A percentile compares a stretch with the other conserved stretches of the same genome.
Conservation (phyloP, 2,329 filamentous ascomycete genomes). For the Ramichloridium luteum region DNA sequence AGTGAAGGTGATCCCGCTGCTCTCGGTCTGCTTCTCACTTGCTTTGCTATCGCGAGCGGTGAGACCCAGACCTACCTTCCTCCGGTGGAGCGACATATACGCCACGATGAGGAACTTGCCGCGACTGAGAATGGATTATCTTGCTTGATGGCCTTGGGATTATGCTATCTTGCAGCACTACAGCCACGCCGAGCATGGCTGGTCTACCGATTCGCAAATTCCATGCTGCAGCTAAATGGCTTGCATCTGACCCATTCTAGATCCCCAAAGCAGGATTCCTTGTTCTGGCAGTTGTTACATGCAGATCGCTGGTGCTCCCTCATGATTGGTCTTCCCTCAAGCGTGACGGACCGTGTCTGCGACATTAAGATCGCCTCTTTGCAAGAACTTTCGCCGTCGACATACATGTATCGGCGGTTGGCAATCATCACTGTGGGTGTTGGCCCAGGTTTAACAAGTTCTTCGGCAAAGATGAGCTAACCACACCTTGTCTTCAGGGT, state of each 20-base stretch:
- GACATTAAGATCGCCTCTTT: slow-evolving; percentile 7
- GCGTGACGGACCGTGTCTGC: slow-evolving; percentile 7
- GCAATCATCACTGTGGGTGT: slow-evolving; percentile 6
- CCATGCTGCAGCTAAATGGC: slow-evolving; percentile 8
- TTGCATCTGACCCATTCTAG: slow-evolving; percentile 6
- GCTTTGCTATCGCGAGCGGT: slow-evolving; percentile 8
- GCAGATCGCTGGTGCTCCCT: slow-evolving; percentile 11
- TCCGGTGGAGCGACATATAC: slow-evolving; percentile 7
- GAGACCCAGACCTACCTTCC: slow-evolving; percentile 8
- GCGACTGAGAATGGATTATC: slow-evolving; percentile 8
- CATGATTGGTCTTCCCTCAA: slow-evolving; percentile 10
- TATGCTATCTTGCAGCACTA: slow-evolving; percentile 8
- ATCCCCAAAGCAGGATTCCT: slow-evolving; percentile 3
- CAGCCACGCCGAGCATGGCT: slow-evolving; percentile 10
- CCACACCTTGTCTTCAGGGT: too few relatives aligned
- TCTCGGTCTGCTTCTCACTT: slow-evolving; percentile 6
- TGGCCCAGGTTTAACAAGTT: too few relatives aligned
- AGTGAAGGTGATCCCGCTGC: slow-evolving; percentile 3
- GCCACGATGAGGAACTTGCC: slow-evolving; percentile 8
- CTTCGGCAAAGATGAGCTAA: too few relatives aligned
- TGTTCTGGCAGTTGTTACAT: slow-evolving; percentile 12
- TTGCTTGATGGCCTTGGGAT: slow-evolving; percentile 10
- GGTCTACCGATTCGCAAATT: slow-evolving; percentile 8
- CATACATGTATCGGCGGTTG: slow-evolving; percentile 7
- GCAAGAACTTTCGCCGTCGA: slow-evolving; percentile 1